Base-by-base conservation (phyloP, 768 basidiomycete species). In the Rhizopogon vinicolor region DNA sequence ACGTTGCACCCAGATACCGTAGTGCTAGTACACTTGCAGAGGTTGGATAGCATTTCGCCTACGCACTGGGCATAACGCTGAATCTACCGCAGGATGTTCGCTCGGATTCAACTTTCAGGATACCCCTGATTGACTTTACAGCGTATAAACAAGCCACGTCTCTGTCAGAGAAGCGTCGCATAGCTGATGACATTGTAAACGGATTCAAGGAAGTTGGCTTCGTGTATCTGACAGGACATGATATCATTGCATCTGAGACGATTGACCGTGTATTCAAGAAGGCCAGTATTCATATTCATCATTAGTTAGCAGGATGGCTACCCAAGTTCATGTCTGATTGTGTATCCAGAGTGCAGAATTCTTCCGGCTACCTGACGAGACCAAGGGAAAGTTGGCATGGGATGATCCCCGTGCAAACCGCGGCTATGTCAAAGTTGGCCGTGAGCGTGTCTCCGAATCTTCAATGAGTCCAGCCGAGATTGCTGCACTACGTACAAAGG, bases 131-230 rank as follows among this genome's bases (percentile, higher is more conserved):
- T 62, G 83, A 92, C 73, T 92, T 94, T 60, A 75, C 81, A 61
- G 84, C 80, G 54, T 91, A 86, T 65, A 77, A 79, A 53, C 63
- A 72, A 19, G 76, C 83, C 1, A 63, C 71, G n/a, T 77, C 82
- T 0, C 49, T 63, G 1, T 69, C 73, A 13, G 85, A 89, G 63
- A 88, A 83, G 71, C 78, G 80, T 56, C 65, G 75, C 6, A 80
- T 84, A 0, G 89, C 92, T 3, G 73, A 79, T 44, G 79, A 85
- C 59, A 79, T 94, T 37, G 89, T 84, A 37, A 77, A 78, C 40
- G 92, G 87, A 0, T 90, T 91, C 74, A 91, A 86, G 63, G 79
- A 86, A 53, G 85, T 85, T 54, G 89, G 91, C 0, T 93, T 93
- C 63, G 77, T 93, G 44, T 93, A 93, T 68, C 73, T 94, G 39